Conservation (phyloP, 139 green algal genomes). For the Ettlia oleoabundans region DNA sequence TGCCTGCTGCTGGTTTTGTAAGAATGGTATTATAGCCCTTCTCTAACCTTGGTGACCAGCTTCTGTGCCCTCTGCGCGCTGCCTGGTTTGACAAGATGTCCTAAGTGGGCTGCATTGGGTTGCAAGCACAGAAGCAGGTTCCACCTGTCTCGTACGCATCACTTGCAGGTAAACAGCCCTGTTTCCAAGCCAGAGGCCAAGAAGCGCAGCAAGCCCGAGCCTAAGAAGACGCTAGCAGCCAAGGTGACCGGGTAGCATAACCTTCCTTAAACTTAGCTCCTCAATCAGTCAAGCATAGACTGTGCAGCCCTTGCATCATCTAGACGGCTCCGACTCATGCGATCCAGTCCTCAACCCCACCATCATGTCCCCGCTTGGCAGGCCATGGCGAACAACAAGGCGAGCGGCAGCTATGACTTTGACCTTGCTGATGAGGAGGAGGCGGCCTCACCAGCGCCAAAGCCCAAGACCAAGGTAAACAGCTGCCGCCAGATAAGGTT, state of each 20-base stretch:
- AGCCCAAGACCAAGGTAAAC: conserved; percentile 32
- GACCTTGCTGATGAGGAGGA: conserved; percentile 57
- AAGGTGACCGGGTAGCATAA: conserved; percentile 32
- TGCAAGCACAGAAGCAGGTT: background rate
- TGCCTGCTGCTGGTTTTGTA: too few species aligned
- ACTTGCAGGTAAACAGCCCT: conserved; percentile 10
- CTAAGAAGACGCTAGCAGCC: conserved; percentile 30
- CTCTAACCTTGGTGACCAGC: too few species aligned
- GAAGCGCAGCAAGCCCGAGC: conserved; percentile 34
- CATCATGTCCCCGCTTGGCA: conserved; percentile 4
- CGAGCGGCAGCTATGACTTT: background rate
- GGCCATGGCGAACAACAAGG: conserved; percentile 50
- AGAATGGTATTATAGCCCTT: too few species aligned
- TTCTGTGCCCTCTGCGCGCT: too few species aligned
- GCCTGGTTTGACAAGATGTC: too few species aligned
- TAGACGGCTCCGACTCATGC: too few species aligned
- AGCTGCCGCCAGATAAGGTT: background rate
- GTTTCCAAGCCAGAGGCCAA: conserved; percentile 7
- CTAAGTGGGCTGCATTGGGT: background rate
- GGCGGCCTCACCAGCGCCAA: conserved; percentile 51
- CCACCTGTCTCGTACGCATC: background rate
- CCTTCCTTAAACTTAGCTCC: too few species aligned
- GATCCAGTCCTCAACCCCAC: background rate
- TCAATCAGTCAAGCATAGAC: too few species aligned
- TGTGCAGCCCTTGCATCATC: too few species aligned